These are phyloP conservation scores for Elaphomyces granulatus DNA, from an alignment of 495 filamentous ascomycete species.

Conservation along the genomic window DNA sequence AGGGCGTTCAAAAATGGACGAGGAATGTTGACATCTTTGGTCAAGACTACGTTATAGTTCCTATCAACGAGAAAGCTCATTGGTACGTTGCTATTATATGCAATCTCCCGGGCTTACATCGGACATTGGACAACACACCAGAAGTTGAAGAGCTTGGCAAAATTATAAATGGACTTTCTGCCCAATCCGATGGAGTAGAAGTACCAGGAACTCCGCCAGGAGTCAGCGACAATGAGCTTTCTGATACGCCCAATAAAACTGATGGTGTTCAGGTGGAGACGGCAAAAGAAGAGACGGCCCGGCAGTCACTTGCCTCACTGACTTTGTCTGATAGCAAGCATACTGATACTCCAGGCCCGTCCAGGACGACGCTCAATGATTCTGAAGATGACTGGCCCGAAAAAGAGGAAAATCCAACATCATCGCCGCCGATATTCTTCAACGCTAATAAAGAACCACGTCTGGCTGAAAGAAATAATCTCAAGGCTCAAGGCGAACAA, in stretches of 20 bases:
- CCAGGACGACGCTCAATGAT: background rate
- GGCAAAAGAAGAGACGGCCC: slow-evolving; percentile 11
- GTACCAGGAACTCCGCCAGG: slow-evolving; percentile 25
- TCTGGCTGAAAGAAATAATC: background rate
- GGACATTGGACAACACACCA: slow-evolving; percentile 12
- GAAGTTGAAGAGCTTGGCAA: slow-evolving; percentile 3
- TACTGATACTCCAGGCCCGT: slow-evolving; percentile 1
- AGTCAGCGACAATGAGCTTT: background rate
- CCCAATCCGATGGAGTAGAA: slow-evolving; percentile 13
- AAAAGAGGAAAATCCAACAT: slow-evolving; percentile 13
- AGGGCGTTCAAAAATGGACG: slow-evolving; percentile 80
- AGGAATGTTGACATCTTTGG: slow-evolving; percentile 69
- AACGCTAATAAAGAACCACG: background rate
- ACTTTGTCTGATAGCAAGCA: slow-evolving; percentile 8
- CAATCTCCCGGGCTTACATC: slow-evolving; percentile 50
- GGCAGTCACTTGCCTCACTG: slow-evolving; percentile 17
- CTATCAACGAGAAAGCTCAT: slow-evolving; percentile 73
- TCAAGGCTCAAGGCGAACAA: background rate
- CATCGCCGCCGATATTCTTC: slow-evolving; percentile 7
- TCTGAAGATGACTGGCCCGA: slow-evolving; percentile 16
- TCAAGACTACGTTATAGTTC: slow-evolving; percentile 81
- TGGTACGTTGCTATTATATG: slow-evolving; percentile 97
- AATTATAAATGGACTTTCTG: slow-evolving; percentile 7
- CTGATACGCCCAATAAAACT: background rate
- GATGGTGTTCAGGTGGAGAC: background rate